Conservation (phyloP, 306 rosid genomes). For the Sesbania bispinosa region DNA sequence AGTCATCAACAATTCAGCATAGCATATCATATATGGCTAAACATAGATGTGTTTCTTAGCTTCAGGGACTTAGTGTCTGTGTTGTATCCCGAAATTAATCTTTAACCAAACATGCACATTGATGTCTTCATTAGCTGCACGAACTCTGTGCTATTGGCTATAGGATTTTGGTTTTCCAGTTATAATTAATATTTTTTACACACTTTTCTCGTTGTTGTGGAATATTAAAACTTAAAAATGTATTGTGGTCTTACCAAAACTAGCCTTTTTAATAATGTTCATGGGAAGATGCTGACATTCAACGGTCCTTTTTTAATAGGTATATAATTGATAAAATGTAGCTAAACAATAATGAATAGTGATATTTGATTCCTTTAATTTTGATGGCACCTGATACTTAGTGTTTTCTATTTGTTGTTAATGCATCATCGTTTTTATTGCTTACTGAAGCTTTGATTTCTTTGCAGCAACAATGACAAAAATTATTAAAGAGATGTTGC, state of each 20-base stretch:
- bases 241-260: neutral
- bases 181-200: neutral
- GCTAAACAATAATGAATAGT: neutral
- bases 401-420: neutral
- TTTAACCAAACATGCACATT: neutral
- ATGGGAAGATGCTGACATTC: neutral
- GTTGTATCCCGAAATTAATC: neutral
- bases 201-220: neutral
- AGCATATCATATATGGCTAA: neutral
- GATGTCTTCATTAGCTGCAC: neutral
- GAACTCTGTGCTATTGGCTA: neutral
- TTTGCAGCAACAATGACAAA: slow-evolving; percentile 96
- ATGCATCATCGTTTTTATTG: neutral
- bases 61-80: neutral
- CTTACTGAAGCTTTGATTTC: slow-evolving; percentile 20
- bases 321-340: neutral
- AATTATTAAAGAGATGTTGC: slow-evolving; percentile 97
- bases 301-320: neutral
- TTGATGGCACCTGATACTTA: neutral
- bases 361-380: neutral
- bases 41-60: neutral
- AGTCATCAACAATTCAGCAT: neutral
- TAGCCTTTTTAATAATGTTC: neutral
- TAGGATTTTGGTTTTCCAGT: neutral
- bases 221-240: neutral